A percentile compares a stretch with the other conserved stretches of the same genome.
phyloP scores from a whole-genome alignment of 176 grass and related monocot genomes.

The Triticum dicoccoides region DNA sequence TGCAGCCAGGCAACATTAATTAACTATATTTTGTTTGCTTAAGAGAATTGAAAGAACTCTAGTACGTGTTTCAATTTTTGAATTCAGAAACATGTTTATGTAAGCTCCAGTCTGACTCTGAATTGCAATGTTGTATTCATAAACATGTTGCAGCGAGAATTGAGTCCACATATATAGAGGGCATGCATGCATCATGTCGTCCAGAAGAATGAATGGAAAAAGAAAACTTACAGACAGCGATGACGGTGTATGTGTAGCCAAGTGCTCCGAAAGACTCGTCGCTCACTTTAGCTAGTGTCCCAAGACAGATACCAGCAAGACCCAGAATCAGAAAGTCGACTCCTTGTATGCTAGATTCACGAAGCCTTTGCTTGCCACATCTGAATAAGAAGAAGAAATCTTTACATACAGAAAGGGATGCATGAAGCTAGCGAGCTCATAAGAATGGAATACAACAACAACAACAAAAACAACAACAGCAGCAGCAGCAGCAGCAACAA shows the following conservation, averaged over 20 bases:
- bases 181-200: not conserved
- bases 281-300: conserved; percentile 87
- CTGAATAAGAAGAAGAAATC: not conserved
- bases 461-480: too few species aligned
- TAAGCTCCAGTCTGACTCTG: not conserved
- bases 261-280: conserved; percentile 81
- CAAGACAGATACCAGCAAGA: conserved; percentile 75
- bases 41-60: not conserved
- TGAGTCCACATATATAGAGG: not conserved
- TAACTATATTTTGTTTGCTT: not conserved
- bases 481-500: too few species aligned
- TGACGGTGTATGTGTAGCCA: conserved; percentile 86
- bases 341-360: conserved; percentile 84
- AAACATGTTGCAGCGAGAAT: not conserved
- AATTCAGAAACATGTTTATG: not conserved
- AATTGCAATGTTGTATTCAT: not conserved
- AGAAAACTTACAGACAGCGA: conserved; percentile 77
- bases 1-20: conserved; percentile 27
- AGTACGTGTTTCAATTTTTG: not conserved
- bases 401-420: not conserved
- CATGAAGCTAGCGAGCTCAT: not conserved
- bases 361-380: conserved; percentile 75
- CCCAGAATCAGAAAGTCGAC: conserved; percentile 81
- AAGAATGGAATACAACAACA: not conserved
- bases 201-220: not conserved